Evolutionary conservation across 1,139 yeast genomes (phyloP), one percentile per base, ranked within the genome.

Genomic region (Magnusiomyces paraingens): DNA sequence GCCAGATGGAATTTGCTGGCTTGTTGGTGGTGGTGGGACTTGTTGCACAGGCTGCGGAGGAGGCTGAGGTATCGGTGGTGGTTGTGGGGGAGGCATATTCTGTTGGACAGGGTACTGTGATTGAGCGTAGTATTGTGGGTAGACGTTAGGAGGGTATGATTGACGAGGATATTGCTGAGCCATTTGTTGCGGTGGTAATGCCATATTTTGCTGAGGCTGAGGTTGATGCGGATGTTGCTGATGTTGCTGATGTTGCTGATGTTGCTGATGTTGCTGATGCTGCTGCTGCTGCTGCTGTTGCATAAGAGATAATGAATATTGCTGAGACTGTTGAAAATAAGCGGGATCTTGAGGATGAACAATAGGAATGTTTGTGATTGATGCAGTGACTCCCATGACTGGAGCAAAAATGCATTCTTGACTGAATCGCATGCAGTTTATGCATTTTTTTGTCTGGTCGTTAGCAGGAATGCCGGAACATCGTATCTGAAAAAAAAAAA

Each of bases 361-460:
- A 18, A 52, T 55, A 11, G 63, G 61, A 22, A 58, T 55, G 3
- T 60, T 53, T 14, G 61, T 50, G 22, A 61, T 54, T 12, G 64
- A 58, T n/a, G 66, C 68, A 5, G 64, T 62, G 35, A 63, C 60
- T 3, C 70, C 64, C 48, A 67, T 63, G 29, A 68, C 72, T 1
- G 72, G 72, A 11, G 68, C 64, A 56, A 67, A 68, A n/a, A 68
- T 54, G 52, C 72, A 68, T 47, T 65, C 67, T 56, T 68, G 71
- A 50, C 65, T 66, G 58, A 64, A 65, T 47, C 68, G 60, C 10
- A 59, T 57, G 56, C 72, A 68, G 53, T 68, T 68, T n/a, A 66
- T 53, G 57, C 72, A 68, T 50, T 63, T 62, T 2, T 64, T 55
- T 44, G 59, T 59, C 20, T 58, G 61, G 15, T 59, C 59, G 14